Evolutionary conservation across 306 rosid species (phyloP).

Genomic region (Sicyos edulis): DNA sequence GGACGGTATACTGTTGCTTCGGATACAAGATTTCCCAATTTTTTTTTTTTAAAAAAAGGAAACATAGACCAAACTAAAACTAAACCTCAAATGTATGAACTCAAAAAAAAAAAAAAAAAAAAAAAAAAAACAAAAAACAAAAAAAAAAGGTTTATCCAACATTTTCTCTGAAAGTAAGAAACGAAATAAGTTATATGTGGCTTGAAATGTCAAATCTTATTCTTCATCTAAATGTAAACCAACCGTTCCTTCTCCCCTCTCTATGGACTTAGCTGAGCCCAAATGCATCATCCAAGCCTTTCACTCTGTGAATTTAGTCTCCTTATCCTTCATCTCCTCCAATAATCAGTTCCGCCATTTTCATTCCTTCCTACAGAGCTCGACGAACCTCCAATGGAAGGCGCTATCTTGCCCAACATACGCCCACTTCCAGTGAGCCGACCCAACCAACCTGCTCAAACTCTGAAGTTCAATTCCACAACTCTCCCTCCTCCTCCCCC

Average conservation of each 20-base stretch:
- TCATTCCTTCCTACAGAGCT: not conserved
- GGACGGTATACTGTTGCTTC: too few species aligned
- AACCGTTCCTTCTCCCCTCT: not conserved
- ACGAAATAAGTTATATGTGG: conserved; percentile 2
- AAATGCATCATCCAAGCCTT: not conserved
- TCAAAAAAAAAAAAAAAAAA: too few species aligned
- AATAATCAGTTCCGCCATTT: conserved; percentile 5
- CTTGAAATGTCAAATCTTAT: not conserved
- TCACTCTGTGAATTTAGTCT: not conserved
- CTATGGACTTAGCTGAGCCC: not conserved
- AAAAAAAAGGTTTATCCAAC: not conserved
- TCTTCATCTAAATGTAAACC: conserved; percentile 16
- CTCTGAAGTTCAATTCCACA: conserved; percentile 51
- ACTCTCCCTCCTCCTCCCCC: conserved; percentile 46
- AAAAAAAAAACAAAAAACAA: too few species aligned
- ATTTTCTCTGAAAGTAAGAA: not conserved
- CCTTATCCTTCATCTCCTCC: not conserved
- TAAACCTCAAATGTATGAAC: too few species aligned
- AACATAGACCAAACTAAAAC: too few species aligned
- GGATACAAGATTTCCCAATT: too few species aligned
- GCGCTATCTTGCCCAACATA: conserved; percentile 55
- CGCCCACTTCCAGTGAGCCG: conserved; percentile 46
- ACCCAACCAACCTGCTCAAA: conserved; percentile 34
- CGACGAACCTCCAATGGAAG: conserved; percentile 49
- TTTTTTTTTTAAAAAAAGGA: too few species aligned